phyloP scores from a whole-genome alignment of 164 flowering plant species.

The Vitis rupestris region DNA sequence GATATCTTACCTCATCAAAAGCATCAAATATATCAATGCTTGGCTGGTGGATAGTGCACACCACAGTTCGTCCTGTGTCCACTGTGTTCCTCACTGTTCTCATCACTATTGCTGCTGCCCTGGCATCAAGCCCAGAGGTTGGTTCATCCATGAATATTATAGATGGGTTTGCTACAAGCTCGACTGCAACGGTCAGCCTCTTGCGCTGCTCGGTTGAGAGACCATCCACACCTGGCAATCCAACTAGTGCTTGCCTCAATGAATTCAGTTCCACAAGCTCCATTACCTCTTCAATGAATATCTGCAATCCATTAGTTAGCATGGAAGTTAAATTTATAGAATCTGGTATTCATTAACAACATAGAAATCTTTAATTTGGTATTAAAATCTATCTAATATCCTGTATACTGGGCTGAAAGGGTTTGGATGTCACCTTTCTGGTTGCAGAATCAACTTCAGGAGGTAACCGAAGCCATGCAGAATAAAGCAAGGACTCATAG shows the following conservation, averaged over 20 bases:
- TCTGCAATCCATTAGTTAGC: constrained; percentile 23
- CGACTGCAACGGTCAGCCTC: constrained; percentile 67
- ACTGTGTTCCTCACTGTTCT: constrained; percentile 59
- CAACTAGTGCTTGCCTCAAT: constrained; percentile 52
- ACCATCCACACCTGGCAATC: constrained; percentile 58
- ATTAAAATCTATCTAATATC: too few relatives aligned
- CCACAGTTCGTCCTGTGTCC: constrained; percentile 56
- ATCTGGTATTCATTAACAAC: too few relatives aligned
- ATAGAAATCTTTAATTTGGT: too few relatives aligned
- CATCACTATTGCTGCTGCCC: constrained; percentile 64
- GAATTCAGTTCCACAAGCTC: constrained; percentile 60
- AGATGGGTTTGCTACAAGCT: constrained; percentile 71
- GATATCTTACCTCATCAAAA: constrained; percentile 52
- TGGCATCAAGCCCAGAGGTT: constrained; percentile 61
- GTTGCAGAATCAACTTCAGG: constrained; percentile 38
- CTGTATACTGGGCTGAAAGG: too few relatives aligned
- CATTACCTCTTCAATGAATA: constrained; percentile 70
- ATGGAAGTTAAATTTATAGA: too few relatives aligned
- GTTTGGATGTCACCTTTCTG: constrained; percentile 37
- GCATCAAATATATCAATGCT: constrained; percentile 71
- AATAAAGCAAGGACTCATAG: constrained; percentile 51
- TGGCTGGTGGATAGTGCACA: constrained; percentile 66
- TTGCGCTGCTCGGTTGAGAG: constrained; percentile 67
- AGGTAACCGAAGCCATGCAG: constrained; percentile 66
- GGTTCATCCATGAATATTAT: constrained; percentile 76